Evolutionary conservation across 2,329 filamentous ascomycete genomes (phyloP).

Genomic region (Talaromyces sp.): DNA sequence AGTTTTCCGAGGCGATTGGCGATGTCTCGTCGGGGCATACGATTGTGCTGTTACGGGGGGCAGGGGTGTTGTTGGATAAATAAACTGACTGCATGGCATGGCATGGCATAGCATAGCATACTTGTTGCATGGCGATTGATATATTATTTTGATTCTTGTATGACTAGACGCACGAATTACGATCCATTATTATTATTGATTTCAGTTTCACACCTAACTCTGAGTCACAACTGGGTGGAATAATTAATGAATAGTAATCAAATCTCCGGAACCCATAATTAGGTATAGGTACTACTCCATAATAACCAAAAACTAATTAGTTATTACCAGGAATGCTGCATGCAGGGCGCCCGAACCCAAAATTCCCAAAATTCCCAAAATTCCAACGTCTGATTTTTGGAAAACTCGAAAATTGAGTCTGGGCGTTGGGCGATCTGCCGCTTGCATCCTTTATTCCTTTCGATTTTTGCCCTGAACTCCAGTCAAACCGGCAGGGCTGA

Average conservation of each 20-base stretch:
- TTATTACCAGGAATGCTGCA: too few species aligned
- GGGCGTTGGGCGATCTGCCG: neutral
- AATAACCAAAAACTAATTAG: too few species aligned
- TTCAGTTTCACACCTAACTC: too few species aligned
- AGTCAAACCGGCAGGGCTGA: neutral
- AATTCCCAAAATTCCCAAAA: neutral
- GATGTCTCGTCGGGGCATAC: conserved; percentile 72
- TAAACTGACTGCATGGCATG: neutral
- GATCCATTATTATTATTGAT: neutral
- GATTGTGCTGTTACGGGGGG: conserved; percentile 77
- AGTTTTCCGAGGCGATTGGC: conserved; percentile 83
- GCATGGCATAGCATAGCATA: neutral
- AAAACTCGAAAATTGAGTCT: neutral
- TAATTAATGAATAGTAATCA: neutral
- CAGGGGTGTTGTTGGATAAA: conserved; percentile 56
- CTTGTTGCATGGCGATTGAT: neutral
- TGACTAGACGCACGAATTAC: neutral
- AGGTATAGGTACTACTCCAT: too few species aligned
- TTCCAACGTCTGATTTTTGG: neutral
- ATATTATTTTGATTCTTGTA: neutral
- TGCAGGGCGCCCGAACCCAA: neutral
- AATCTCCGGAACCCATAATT: too few species aligned
- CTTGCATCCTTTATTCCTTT: too few species aligned
- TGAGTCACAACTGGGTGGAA: too few species aligned
- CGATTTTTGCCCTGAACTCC: too few species aligned